These are phyloP conservation scores for Cylindrotheca fusiformis DNA, from an alignment of 108 stramenopile genomes.

Conservation along the genomic window DNA sequence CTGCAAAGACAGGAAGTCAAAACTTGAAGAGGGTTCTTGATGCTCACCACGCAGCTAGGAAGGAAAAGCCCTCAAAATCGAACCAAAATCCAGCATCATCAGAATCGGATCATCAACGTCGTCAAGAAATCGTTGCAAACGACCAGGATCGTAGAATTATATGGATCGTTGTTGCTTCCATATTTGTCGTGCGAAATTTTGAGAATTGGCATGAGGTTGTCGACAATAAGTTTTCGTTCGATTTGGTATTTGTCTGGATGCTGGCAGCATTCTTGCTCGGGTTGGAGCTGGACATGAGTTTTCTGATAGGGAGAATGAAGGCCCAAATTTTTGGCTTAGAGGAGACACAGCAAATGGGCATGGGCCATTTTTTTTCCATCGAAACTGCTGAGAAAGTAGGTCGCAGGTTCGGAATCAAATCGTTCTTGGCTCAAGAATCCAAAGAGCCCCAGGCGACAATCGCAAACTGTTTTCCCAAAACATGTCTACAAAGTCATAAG, in stretches of 20 bases:
- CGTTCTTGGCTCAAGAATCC: not conserved
- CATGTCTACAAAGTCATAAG: not conserved
- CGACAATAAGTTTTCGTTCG: not conserved
- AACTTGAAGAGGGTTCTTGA: no score
- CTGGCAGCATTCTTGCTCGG: slow-evolving; percentile 6
- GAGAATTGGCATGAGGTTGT: not conserved
- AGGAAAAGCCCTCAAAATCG: no score
- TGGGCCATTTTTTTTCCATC: no score
- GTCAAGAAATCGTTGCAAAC: not conserved
- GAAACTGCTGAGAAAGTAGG: no score
- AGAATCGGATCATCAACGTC: no score
- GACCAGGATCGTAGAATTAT: slow-evolving; percentile 5
- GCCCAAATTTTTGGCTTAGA: not conserved
- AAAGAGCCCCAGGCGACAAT: not conserved
- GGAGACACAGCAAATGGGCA: no score
- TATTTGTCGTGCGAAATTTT: slow-evolving; percentile 1
- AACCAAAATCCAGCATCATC: no score
- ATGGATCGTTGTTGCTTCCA: not conserved
- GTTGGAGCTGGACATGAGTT: slow-evolving; percentile 1
- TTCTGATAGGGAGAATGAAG: not conserved
- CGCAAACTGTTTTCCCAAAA: not conserved
- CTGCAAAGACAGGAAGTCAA: no score
- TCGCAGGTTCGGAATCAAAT: not conserved
- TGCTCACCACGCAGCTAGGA: no score
- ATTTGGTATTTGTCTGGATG: slow-evolving; percentile 10